phyloP scores from a whole-genome alignment of 441 rosid species.

The Eutrema salsugineum region DNA sequence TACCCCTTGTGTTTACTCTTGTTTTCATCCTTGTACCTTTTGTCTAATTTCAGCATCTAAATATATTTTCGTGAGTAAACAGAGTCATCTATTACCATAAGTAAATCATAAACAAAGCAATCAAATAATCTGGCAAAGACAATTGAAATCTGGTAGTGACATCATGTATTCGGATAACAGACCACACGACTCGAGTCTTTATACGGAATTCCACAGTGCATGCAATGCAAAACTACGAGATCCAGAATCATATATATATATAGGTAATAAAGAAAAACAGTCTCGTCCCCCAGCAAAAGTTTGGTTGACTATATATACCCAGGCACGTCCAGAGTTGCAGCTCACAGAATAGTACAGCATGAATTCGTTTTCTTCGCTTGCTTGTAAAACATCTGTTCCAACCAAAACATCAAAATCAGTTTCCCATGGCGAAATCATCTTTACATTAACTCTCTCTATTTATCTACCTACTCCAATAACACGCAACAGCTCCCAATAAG shows the following conservation, averaged over 20 bases:
- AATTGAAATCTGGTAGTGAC: neutral
- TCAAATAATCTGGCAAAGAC: neutral
- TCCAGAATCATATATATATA: neutral
- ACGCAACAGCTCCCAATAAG: neutral
- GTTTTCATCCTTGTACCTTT: neutral
- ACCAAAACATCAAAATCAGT: slow-evolving; percentile 5
- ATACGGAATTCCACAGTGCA: slow-evolving; percentile 4
- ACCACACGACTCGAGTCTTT: slow-evolving; percentile 10
- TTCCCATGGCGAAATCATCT: neutral
- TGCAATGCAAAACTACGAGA: slow-evolving; percentile 19
- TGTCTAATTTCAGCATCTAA: neutral
- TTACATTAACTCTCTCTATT: neutral
- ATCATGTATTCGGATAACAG: slow-evolving; percentile 12
- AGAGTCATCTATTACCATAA: neutral
- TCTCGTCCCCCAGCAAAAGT: slow-evolving; percentile 23
- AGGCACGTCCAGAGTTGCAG: slow-evolving; percentile 13
- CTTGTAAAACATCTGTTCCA: slow-evolving; percentile 97
- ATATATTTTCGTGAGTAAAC: neutral
- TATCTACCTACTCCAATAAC: neutral
- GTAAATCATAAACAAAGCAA: neutral
- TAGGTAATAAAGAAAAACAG: neutral
- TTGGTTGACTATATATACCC: slow-evolving; percentile 24
- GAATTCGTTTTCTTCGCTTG: slow-evolving; percentile 97
- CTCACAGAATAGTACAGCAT: slow-evolving; percentile 86
- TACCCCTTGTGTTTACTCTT: neutral